Evolutionary conservation across 2,329 filamentous ascomycete genomes (phyloP), one percentile per base, ranked within the genome.

Genomic region (Chaetomiaceae sp.): DNA sequence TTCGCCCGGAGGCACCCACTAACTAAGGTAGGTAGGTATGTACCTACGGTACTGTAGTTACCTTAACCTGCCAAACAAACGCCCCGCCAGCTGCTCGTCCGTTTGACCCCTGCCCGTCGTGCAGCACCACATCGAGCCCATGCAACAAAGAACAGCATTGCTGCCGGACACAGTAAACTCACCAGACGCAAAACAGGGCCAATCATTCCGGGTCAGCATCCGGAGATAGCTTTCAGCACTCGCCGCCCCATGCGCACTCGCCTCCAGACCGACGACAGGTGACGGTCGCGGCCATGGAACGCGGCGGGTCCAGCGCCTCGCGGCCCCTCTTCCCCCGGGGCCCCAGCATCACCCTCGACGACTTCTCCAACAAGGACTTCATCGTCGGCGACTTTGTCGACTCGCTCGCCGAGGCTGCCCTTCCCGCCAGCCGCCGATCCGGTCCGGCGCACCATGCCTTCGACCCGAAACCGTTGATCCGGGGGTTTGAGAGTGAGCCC

Each of bases 341-440:
- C 34, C 89, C 89, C 56, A 86, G 80, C 69, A 96, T 96, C 74
- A 89, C 84, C 9, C 78, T 97, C 56, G 89, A 96, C 40, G 90
- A 91, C 73, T 90, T 91, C 71, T 89, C 89, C 53, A 88, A 79
- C 68, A 88, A 88, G 64, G 94, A 97, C 73, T 99, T 97, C 66
- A 96, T 97, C 58, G 92, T 97, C 61, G 90, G 95, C 66, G 94
- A 99, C 73, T 99, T 99, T 68, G 86, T 99, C 63, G 95, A 99
- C 69, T 83, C 86, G 47, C 84, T 99, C 53, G 94, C 92, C 46
- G 91, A 97, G 58, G 87, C 79, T 62, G 88, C 90, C 20, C 81
- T 90, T 32, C 85, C 89, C n/a, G 76, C 79, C 20, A 88, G 85
- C 65, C 88, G 94, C 49, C 86, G 89, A 55, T 96, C 91, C 13